Percentiles rank a stretch among this genome's conserved stretches.
Evolutionary conservation across 352 stramenopile species (phyloP).

Genomic region (Discostella stelligera): DNA sequence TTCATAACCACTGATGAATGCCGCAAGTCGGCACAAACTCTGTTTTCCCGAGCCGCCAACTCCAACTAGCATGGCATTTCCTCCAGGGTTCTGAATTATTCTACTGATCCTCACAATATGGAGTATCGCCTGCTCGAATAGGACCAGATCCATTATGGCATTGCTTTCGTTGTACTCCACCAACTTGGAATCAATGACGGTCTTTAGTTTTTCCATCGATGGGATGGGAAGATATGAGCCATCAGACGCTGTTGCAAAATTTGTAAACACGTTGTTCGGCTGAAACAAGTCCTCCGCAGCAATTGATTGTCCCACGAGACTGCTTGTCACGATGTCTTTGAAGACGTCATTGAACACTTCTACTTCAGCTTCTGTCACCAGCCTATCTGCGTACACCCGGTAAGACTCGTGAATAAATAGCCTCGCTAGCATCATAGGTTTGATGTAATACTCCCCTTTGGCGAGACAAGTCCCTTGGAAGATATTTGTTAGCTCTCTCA

Average conservation of each 20-base stretch:
- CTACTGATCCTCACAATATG: slow-evolving; percentile 95
- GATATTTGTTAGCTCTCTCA: slow-evolving; percentile 94
- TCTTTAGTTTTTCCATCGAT: slow-evolving; percentile 88
- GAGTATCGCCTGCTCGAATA: slow-evolving; percentile 97
- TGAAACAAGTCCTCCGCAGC: slow-evolving; percentile 85
- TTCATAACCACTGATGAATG: slow-evolving; percentile 96
- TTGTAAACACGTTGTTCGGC: slow-evolving; percentile 89
- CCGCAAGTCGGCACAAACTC: slow-evolving; percentile 91
- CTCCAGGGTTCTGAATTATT: slow-evolving; percentile 94
- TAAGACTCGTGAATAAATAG: slow-evolving; percentile 95
- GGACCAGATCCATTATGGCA: slow-evolving; percentile 95
- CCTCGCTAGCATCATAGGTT: slow-evolving; percentile 84
- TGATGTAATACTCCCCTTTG: slow-evolving; percentile 91
- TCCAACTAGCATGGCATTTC: slow-evolving; percentile 96
- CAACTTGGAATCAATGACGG: slow-evolving; percentile 87
- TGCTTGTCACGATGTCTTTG: slow-evolving; percentile 90
- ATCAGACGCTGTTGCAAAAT: slow-evolving; percentile 85
- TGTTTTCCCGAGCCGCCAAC: slow-evolving; percentile 96
- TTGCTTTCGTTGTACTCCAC: slow-evolving; percentile 94
- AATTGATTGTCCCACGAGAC: slow-evolving; percentile 76
- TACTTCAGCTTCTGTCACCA: slow-evolving; percentile 94
- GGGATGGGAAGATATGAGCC: slow-evolving; percentile 64
- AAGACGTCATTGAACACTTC: slow-evolving; percentile 90
- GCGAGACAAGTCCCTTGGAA: slow-evolving; percentile 92
- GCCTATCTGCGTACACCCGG: slow-evolving; percentile 95